Conservation (phyloP, 179 eudicot genomes). For the Dionaea muscipula region DNA sequence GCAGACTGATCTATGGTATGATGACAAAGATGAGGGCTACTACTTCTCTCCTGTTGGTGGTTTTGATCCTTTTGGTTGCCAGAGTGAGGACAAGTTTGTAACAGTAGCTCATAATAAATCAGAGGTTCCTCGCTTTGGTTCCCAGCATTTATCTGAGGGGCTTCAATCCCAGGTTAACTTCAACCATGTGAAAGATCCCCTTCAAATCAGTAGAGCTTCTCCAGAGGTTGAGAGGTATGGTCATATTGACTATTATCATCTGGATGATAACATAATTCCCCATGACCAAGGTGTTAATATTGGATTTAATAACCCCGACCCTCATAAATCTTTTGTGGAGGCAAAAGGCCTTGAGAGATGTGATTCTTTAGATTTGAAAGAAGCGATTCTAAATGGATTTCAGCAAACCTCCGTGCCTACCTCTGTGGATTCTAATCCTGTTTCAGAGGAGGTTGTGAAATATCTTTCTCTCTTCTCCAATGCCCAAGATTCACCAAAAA, state of each 20-base stretch:
- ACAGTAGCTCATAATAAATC: slow-evolving; percentile 31
- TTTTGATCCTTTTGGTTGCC: slow-evolving; percentile 44
- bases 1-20: slow-evolving; percentile 75
- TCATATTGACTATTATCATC: slow-evolving; percentile 25
- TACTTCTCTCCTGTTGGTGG: slow-evolving; percentile 38
- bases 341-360: slow-evolving; percentile 13
- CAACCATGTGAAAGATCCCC: slow-evolving; percentile 22
- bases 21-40: slow-evolving; percentile 67
- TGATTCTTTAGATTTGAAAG: slow-evolving; percentile 19
- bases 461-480: background rate
- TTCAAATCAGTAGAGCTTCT: slow-evolving; percentile 22
- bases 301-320: slow-evolving; percentile 13
- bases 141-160: slow-evolving; percentile 28
- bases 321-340: slow-evolving; percentile 3
- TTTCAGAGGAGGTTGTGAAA: slow-evolving; percentile 6
- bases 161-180: slow-evolving; percentile 18
- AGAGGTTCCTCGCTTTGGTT: slow-evolving; percentile 22
- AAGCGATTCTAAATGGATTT: slow-evolving; percentile 16
- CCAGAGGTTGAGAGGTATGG: slow-evolving; percentile 22
- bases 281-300: slow-evolving; percentile 15
- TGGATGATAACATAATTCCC: slow-evolving; percentile 15
- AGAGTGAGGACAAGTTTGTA: slow-evolving; percentile 78
- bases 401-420: slow-evolving; percentile 8
- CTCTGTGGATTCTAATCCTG: slow-evolving; percentile 8
- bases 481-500: slow-evolving; percentile 12